These are phyloP conservation scores for Backusella australiensis DNA, from an alignment of 192 early-diverging fungal genomes.

Conservation along the genomic window DNA sequence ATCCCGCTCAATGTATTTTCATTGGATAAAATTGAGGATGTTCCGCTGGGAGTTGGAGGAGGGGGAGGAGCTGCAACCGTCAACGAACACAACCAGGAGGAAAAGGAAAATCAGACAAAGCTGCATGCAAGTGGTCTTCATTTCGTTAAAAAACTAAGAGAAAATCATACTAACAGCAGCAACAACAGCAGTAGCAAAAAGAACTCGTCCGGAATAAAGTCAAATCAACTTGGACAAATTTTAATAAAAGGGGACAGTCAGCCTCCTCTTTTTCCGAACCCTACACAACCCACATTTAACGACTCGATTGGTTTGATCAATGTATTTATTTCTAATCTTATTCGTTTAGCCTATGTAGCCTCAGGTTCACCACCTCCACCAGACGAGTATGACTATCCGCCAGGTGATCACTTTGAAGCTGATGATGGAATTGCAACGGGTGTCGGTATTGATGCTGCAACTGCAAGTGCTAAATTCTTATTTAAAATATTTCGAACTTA, in stretches of 20 bases:
- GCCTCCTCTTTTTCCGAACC: constrained; percentile 53
- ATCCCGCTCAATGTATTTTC: constrained; percentile 60
- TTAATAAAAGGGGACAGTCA: constrained; percentile 45
- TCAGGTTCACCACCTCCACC: constrained; percentile 57
- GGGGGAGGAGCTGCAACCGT: constrained; percentile 19
- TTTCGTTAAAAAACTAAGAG: constrained; percentile 34
- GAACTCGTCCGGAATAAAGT: background rate
- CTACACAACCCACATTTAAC: constrained; percentile 52
- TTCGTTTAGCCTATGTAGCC: constrained; percentile 55
- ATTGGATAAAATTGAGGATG: constrained; percentile 41
- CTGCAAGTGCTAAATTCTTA: constrained; percentile 59
- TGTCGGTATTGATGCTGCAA: constrained; percentile 57
- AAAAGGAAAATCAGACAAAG: constrained; percentile 13
- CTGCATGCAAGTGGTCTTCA: constrained; percentile 21
- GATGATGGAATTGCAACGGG: constrained; percentile 61
- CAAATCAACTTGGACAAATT: constrained; percentile 19
- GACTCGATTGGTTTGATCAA: constrained; percentile 52
- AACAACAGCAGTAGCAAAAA: constrained; percentile 13
- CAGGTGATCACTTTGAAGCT: constrained; percentile 37
- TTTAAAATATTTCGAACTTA: constrained; percentile 67
- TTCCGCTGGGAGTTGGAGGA: constrained; percentile 14
- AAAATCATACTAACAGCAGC: constrained; percentile 12
- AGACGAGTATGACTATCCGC: constrained; percentile 54
- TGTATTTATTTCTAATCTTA: constrained; percentile 51
- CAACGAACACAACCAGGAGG: background rate